These are phyloP conservation scores for Globisporangium alternatum DNA, from an alignment of 352 stramenopile genomes.

Conservation along the genomic window DNA sequence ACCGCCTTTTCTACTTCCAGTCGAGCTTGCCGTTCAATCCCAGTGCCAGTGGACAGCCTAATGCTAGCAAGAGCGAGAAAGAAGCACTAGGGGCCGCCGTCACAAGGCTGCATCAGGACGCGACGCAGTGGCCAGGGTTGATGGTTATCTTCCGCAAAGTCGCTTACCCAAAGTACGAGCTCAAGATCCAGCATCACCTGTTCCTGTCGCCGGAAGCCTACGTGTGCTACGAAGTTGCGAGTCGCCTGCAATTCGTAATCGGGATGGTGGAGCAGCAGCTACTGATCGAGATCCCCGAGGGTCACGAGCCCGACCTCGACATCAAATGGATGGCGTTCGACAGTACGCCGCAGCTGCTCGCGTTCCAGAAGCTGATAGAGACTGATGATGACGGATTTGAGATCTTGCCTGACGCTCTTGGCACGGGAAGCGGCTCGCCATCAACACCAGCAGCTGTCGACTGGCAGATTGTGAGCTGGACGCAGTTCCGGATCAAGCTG, in stretches of 20 bases:
- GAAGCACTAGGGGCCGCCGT: conserved; percentile 26
- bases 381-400: conserved; percentile 23
- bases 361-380: conserved; percentile 47
- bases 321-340: conserved; percentile 47
- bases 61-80: conserved; percentile 11
- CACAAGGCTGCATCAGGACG: conserved; percentile 35
- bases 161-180: conserved; percentile 50
- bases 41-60: background rate
- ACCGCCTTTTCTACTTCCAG: conserved; percentile 74
- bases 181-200: conserved; percentile 24
- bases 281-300: conserved; percentile 26
- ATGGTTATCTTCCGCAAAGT: conserved; percentile 75
- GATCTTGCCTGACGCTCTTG: background rate
- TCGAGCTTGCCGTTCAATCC: conserved; percentile 27
- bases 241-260: conserved; percentile 51
- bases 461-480: conserved; percentile 55
- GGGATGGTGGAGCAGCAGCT: conserved; percentile 43
- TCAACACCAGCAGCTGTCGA: background rate
- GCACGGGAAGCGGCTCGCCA: background rate
- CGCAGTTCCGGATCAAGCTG: conserved; percentile 44
- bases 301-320: conserved; percentile 41
- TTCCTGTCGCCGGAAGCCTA: conserved; percentile 57
- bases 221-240: conserved; percentile 66
- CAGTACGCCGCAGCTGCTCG: conserved; percentile 30
- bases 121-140: conserved; percentile 68